Base-by-base conservation (phyloP, 2,329 filamentous ascomycete species). In the Alternaria brassicicola region DNA sequence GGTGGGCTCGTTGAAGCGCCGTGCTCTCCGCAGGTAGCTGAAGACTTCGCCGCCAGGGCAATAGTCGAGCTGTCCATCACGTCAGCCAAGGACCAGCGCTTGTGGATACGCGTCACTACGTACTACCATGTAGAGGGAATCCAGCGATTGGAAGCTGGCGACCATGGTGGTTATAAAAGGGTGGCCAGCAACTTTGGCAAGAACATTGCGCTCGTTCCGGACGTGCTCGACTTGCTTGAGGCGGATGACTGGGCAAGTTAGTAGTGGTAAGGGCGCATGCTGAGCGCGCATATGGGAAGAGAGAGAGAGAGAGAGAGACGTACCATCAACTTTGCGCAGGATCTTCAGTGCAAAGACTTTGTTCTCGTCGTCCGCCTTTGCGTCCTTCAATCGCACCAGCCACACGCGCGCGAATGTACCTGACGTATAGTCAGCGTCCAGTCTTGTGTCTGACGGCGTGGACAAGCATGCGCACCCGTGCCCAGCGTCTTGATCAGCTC, bases 221-320 rank as follows among this genome's bases (percentile, higher is more conserved):
- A 94, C 91, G 77, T 95, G 91, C 78, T 94, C 91, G 66, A 94
- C 88, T 74, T 95, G 91, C 82, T 94, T 94, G 57, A 94, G 84
- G 63, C 89, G 89, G 75, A 95, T 89, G 42, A 95, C 89, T 86
- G 70, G 43, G 59, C 62, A 55, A 25, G 52, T 72, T 63, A 73
- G 68, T 61, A 57, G 52, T 39, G 58, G 63, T 55, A 53, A 21
- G 47, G 55, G 49, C 50, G 60, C 31, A 51, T 6, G 23, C 15
- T 3, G 26, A 50, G 19, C 28, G 38, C 25, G 23, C 9, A 46
- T 39, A n/a, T n/a, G n/a, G n/a, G n/a, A n/a, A n/a, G n/a, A n/a
- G n/a, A n/a, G n/a, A n/a, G n/a, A n/a, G n/a, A n/a, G n/a, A n/a
- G n/a, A 36, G n/a, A 17, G 35, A 17, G 35, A 64, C 76, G 54